phyloP scores from a whole-genome alignment of 345 rosid genomes.

The Gossypium bickii region DNA sequence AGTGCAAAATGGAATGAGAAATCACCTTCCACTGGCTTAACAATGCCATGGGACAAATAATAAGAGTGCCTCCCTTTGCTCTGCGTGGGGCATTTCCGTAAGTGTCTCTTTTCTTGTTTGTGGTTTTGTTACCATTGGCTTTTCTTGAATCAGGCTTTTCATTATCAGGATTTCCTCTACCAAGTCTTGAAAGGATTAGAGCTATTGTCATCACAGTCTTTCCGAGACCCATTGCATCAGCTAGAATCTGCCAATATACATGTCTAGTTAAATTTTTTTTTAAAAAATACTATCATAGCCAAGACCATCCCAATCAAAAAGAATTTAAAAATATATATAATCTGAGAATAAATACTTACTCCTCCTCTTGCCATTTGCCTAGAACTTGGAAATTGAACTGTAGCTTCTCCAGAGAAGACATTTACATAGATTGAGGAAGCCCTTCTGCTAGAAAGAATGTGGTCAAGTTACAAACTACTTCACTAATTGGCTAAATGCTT shows the following conservation, averaged over 20 bases:
- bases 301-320: not conserved
- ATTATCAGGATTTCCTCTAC: conserved; percentile 31
- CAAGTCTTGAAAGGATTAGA: conserved; percentile 54
- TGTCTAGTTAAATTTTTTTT: not conserved
- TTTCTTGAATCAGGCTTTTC: conserved; percentile 10
- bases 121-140: conserved; percentile 18
- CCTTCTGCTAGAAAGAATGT: conserved; percentile 35
- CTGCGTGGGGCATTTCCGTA: conserved; percentile 16
- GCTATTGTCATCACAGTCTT: conserved; percentile 80
- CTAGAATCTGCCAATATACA: conserved; percentile 41
- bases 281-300: not conserved
- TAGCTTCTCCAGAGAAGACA: conserved; percentile 65
- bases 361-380: conserved; percentile 69
- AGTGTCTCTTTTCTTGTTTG: conserved; percentile 20
- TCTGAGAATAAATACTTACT: conserved; percentile 33
- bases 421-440: conserved; percentile 60
- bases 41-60: conserved; percentile 71
- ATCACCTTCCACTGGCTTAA: conserved; percentile 72
- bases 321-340: not conserved
- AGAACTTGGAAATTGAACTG: conserved; percentile 60
- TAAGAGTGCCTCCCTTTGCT: conserved; percentile 62
- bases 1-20: conserved; percentile 12
- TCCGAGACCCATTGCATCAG: conserved; percentile 83
- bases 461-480: not conserved
- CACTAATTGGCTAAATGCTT: not conserved